Percentiles rank a stretch among this genome's conserved stretches.
Conservation (phyloP, 2,329 filamentous ascomycete genomes). For the Macrophomina pseudophaseolina region DNA sequence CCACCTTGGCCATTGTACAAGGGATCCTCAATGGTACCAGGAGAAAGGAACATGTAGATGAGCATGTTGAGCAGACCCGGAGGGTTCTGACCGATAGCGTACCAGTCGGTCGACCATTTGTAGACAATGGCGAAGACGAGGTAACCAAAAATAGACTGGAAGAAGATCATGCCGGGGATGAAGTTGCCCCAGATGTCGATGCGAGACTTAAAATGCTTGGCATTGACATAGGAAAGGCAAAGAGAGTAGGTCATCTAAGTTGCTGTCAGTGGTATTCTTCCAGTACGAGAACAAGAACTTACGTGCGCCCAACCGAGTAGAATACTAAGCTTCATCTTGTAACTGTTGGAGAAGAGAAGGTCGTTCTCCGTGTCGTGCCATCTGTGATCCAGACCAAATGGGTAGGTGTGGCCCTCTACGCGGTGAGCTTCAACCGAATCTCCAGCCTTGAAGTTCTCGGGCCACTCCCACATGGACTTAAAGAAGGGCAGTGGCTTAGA, state of each 20-base stretch:
- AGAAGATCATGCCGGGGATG: constrained; percentile 97
- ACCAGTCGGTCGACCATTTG: constrained; percentile 96
- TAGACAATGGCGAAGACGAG: constrained; percentile 92
- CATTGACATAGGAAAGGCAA: constrained; percentile 90
- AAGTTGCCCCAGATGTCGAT: constrained; percentile 99
- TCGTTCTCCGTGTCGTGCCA: constrained; percentile 98
- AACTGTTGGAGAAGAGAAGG: constrained; percentile 94
- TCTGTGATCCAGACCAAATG: constrained; percentile 92
- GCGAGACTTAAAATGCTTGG: constrained; percentile 89
- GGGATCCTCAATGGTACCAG: constrained; percentile 73
- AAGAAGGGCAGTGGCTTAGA: constrained; percentile 92
- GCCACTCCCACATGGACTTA: constrained; percentile 87
- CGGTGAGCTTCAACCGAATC: constrained; percentile 67
- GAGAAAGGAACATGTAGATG: constrained; percentile 98
- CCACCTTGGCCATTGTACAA: constrained; percentile 78
- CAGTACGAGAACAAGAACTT: constrained; percentile 33
- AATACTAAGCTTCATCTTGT: constrained; percentile 99
- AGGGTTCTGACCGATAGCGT: constrained; percentile 67
- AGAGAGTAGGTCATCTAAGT: constrained; percentile 91
- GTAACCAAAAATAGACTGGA: constrained; percentile 98
- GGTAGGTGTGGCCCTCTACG: constrained; percentile 80
- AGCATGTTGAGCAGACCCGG: constrained; percentile 97
- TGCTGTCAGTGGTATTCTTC: constrained; percentile 22
- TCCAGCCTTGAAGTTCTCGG: constrained; percentile 68
- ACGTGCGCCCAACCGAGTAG: constrained; percentile 91